phyloP scores from a whole-genome alignment of 1,284 basidiomycete genomes.

The Tausonia pullulans region DNA sequence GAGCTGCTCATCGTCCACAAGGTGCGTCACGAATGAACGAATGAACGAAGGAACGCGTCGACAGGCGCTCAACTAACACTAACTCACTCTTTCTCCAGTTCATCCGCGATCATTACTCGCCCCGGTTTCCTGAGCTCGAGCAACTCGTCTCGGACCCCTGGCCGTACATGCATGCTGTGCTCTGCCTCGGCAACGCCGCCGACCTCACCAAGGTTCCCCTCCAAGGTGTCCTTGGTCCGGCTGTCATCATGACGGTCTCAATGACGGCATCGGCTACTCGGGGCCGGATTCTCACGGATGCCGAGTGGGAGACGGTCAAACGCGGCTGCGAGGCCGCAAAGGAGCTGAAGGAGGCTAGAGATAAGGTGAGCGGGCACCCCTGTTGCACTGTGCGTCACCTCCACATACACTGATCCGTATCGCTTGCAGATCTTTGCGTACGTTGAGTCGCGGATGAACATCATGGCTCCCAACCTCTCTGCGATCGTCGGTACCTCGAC shows the following conservation, averaged over 20 bases:
- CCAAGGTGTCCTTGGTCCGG: conserved; percentile 70
- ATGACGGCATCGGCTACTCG: conserved; percentile 87
- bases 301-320: conserved; percentile 69
- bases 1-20: conserved; percentile 96
- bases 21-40: conserved; percentile 35
- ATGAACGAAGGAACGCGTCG: too few species aligned
- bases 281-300: conserved; percentile 58
- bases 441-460: conserved; percentile 97
- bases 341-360: conserved; percentile 73
- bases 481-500: conserved; percentile 96
- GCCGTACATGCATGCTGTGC: conserved; percentile 86
- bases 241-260: conserved; percentile 89
- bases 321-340: conserved; percentile 80
- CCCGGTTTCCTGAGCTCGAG: conserved; percentile 94
- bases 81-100: conserved; percentile 44
- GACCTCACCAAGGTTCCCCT: conserved; percentile 76
- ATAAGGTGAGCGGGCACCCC: conserved; percentile 48
- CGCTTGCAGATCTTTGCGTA: conserved; percentile 76
- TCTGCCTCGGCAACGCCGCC: conserved; percentile 75
- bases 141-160: conserved; percentile 83
- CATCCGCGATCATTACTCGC: conserved; percentile 93
- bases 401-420: background rate
- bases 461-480: conserved; percentile 94
- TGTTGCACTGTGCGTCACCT: background rate
- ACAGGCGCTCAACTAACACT: background rate